Evolutionary conservation across 768 basidiomycete species (phyloP).

Genomic region (Phaeotremella skinneri): DNA sequence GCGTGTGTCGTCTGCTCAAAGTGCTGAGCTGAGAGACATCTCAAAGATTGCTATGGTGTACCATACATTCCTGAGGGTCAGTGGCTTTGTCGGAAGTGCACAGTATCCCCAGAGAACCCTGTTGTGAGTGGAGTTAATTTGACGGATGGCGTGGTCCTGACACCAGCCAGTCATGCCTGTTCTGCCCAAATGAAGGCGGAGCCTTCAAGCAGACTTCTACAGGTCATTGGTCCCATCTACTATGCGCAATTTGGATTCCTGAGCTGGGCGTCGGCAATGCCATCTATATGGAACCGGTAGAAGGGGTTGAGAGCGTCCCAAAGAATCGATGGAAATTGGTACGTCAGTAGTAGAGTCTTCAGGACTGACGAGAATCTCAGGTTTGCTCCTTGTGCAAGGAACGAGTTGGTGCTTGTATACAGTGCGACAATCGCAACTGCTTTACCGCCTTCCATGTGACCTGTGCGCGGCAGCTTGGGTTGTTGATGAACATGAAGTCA

Average conservation of each 20-base stretch:
- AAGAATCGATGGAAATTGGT: constrained; percentile 94
- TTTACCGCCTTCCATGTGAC: constrained; percentile 92
- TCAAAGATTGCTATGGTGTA: constrained; percentile 91
- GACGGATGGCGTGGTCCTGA: constrained; percentile 9
- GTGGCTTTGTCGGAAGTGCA: constrained; percentile 98
- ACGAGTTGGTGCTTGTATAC: constrained; percentile 82
- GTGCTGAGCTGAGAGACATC: constrained; percentile 3
- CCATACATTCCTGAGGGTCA: constrained; percentile 99
- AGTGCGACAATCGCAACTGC: constrained; percentile 86
- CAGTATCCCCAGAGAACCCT: constrained; percentile 92
- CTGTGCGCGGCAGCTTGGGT: constrained; percentile 81
- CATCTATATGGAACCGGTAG: constrained; percentile 97
- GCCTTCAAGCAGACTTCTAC: constrained; percentile 95
- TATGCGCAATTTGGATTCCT: constrained; percentile 97
- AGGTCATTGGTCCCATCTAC: constrained; percentile 91
- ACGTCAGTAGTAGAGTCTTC: constrained; percentile 42
- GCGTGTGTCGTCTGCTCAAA: neutral
- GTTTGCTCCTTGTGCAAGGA: constrained; percentile 63
- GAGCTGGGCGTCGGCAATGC: constrained; percentile 90
- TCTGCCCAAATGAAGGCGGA: constrained; percentile 94
- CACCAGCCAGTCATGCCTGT: constrained; percentile 70
- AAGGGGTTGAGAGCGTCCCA: constrained; percentile 78
- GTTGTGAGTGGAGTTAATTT: constrained; percentile 64
- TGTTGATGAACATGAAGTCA: constrained; percentile 58
- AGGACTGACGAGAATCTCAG: constrained; percentile 51